Evolutionary conservation across 176 grass and related monocot species (phyloP), one percentile per base, ranked within the genome.

Genomic region (Tillandsia fasciculata): DNA sequence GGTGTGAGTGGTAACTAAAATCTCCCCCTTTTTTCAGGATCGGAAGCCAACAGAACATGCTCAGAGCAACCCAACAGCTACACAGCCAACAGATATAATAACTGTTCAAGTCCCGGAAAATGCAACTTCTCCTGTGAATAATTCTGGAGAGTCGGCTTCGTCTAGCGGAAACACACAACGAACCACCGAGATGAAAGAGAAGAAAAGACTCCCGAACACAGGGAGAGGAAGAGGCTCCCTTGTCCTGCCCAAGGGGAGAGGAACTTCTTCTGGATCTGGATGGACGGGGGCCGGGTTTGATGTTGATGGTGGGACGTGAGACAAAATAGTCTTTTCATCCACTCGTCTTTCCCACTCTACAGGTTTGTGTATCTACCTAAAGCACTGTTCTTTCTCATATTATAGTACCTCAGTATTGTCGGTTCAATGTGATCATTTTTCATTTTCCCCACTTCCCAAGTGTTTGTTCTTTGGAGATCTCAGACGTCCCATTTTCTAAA

Each of bases 271-370:
- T 12, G 76, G 68, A 8, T 79, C 88, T 67, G 93, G 93, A 75
- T 96, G 93, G 93, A 96, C 85, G 0, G 93, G 88, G 52, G 76
- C 93, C 70, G 93, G 93, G 26, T 96, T 96, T 78, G 83, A 96
- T 70, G 80, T 89, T 28, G 90, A 79, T 67, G 73, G 29, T 0
- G n/a, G 64, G 13, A 72, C 66, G 54, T 91, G 78, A 91, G 20
- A 59, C 8, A 9, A 59, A 20, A 8, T 59, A 18, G 5, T 15
- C 12, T 14, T 58, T 17, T 14, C 53, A 13, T 58, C 14, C 18
- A n/a, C n/a, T 17, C 17, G 6, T 7, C 54, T 7, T 42, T 42
- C 33, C 8, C 33, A 6, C 33, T 42, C 33, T 42, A 42, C 33
- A 42, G 33, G 33, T 42, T 42, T 42, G 33, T 0, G 33, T 42